Evolutionary conservation across 1,139 yeast genomes (phyloP).

Genomic region (Yamadazyma kanchanaburiensis): DNA sequence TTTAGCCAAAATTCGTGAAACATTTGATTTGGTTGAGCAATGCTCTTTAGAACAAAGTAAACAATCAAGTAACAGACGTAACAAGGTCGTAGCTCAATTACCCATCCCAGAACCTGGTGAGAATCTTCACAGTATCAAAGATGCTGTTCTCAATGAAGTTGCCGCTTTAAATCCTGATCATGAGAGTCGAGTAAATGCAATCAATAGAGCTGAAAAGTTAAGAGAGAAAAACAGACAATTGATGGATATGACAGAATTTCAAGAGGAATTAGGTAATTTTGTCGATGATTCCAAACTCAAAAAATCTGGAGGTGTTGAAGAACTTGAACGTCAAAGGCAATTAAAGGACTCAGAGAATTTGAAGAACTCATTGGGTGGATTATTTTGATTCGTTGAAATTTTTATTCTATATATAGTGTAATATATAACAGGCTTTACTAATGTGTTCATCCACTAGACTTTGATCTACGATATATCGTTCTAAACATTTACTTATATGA

Average conservation of each 20-base stretch:
- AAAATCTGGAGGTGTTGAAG: slow-evolving; percentile 86
- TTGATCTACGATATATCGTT: neutral
- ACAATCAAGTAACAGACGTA: slow-evolving; percentile 26
- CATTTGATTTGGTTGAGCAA: slow-evolving; percentile 75
- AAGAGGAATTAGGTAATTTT: slow-evolving; percentile 83
- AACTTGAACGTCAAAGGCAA: slow-evolving; percentile 67
- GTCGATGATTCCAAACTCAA: slow-evolving; percentile 74
- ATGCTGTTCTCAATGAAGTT: slow-evolving; percentile 79
- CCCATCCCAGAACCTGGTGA: slow-evolving; percentile 65
- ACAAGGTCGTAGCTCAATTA: slow-evolving; percentile 36
- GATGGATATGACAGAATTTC: slow-evolving; percentile 61
- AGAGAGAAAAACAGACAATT: slow-evolving; percentile 70
- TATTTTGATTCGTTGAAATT: neutral
- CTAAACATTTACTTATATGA: slow-evolving; percentile 1
- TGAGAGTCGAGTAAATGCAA: slow-evolving; percentile 80
- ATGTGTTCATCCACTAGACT: slow-evolving; percentile 1
- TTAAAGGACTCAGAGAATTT: slow-evolving; percentile 68
- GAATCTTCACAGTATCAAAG: slow-evolving; percentile 63
- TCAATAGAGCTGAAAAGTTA: slow-evolving; percentile 78
- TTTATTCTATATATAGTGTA: slow-evolving; percentile 4
- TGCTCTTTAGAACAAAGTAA: slow-evolving; percentile 76
- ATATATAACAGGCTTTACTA: slow-evolving; percentile 1
- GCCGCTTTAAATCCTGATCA: slow-evolving; percentile 79
- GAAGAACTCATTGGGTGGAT: slow-evolving; percentile 27
- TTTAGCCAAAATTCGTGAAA: slow-evolving; percentile 72